Base-by-base conservation (phyloP, 495 filamentous ascomycete species). In the Penicillium subrubescens region DNA sequence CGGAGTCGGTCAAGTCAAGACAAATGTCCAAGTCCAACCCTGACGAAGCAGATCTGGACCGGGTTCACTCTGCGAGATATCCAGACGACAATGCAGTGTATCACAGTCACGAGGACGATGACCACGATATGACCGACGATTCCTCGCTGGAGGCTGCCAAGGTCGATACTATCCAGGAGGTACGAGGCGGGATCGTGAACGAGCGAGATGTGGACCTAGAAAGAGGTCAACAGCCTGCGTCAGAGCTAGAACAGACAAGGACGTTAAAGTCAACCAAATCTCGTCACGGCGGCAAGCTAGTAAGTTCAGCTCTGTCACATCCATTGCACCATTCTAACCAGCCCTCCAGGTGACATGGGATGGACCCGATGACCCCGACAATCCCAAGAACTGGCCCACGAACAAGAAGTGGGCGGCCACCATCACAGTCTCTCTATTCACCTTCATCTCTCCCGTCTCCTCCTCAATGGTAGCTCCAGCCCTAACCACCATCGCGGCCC, bases 391-490 rank as follows among this genome's bases (percentile, higher is more conserved):
- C 62, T 90, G 87, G 88, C 61, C 80, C 0, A 73, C 65, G 5
- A 70, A 63, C 17, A 78, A 81, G 56, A 90, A 90, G 75, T 93
- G 90, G 90, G 76, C 81, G 0, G 85, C 85, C 2, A 87, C 86
- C 0, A 64, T 83, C 31, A 79, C 83, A 21, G 82, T 85, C 25
- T 87, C 87, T 0, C 78, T 79, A 19, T 90, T 88, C 72, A 92
- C 89, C 0, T 86, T 94, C 63, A 89, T 94, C 59, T 91, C 90
- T 0, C 90, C 91, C 0, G 82, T 89, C 12, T 86, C 86, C 1
- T 89, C 86, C 5, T 87, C 87, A 12, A 92, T 94, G 84, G 84
- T 94, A 7, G 88, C 91, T 0, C 92, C 92, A 0, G 87, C 87
- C 0, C 70, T 92, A 8, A 63, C 70, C 8, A 64, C 80, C 0